Base-by-base conservation (phyloP, 2,329 filamentous ascomycete species). In the Pseudogymnoascus sp. region DNA sequence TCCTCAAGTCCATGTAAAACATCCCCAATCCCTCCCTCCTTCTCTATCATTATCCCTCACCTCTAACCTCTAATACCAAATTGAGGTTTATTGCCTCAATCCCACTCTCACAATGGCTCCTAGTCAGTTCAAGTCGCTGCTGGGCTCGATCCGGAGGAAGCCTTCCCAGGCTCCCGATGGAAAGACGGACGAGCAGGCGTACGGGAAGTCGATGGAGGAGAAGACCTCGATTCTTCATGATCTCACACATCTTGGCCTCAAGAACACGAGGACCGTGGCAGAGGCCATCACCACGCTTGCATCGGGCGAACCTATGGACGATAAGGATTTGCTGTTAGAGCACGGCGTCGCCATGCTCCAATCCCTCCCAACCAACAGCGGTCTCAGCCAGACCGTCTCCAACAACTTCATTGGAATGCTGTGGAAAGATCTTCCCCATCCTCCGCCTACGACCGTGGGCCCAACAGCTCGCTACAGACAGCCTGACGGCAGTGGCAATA, bases 301-400 rank as follows among this genome's bases (percentile, higher is more conserved):
- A 2, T 73, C 74, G 16, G 77, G 77, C n/a, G 73, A 77, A 47
- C 77, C 77, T 5, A 61, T 79, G 62, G 71, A 79, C 63, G 77
- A 79, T 66, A 79, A 79, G 65, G 70, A 79, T 33, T 68, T 76
- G 4, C 61, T 79, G 61, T 74, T 81, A 18, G 80, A 83, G 65
- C 70, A 81, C 70, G 79, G 78, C 16, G 79, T 83, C 1, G 69
- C 76, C 11, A 80, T 82, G 77, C 74, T 82, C 18, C 79, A 81
- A 64, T 70, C 72, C 1, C 69, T 81, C n/a, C 79, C 79, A 7
- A 64, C 71, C 12, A 78, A 81, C 69, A 81, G 78, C 65, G 74
- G 78, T 11, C 70, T 81, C n/a, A 75, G 76, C 58, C 67, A 74
- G 41, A 75, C 72, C n/a, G 72, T 80, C 6, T 79, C 79, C 3